A percentile compares a stretch with the other conserved stretches of the same genome.
phyloP scores from a whole-genome alignment of 148 eudicot genomes.

The Arbutus unedo region DNA sequence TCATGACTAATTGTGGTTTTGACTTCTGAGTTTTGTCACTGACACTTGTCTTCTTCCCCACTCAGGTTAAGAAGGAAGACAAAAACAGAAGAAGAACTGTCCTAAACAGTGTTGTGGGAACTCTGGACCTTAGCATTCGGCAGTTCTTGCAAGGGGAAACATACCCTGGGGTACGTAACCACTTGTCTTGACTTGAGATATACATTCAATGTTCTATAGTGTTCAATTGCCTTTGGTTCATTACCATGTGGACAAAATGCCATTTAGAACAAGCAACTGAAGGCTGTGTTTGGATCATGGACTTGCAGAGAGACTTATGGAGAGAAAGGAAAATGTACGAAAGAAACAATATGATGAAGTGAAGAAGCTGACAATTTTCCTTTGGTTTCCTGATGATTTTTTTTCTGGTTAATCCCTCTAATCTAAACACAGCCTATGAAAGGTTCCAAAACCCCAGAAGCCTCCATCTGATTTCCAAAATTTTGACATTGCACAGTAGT shows the following conservation, averaged over 20 bases:
- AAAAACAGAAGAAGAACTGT: conserved; percentile 68
- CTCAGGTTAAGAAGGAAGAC: conserved; percentile 71
- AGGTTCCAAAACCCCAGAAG: background rate
- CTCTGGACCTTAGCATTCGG: conserved; percentile 70
- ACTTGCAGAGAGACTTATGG: background rate
- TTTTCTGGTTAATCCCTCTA: background rate
- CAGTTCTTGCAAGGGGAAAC: conserved; percentile 65
- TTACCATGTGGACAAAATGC: background rate
- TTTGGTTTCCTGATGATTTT: background rate
- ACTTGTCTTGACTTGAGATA: conserved; percentile 9
- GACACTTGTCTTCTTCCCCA: background rate
- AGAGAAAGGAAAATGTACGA: background rate
- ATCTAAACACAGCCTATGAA: background rate
- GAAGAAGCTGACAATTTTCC: background rate
- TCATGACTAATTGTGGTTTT: background rate
- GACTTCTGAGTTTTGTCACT: background rate
- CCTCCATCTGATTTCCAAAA: background rate
- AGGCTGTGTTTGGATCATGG: conserved; percentile 8
- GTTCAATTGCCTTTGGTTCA: background rate
- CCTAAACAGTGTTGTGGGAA: conserved; percentile 74
- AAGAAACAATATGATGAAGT: background rate
- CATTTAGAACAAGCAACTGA: background rate
- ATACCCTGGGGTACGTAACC: conserved; percentile 65
- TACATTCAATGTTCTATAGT: background rate
- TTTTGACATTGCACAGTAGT: conserved; percentile 1